Base-by-base conservation (phyloP, 257 asterid genomes). In the Forsythia suspensa region DNA sequence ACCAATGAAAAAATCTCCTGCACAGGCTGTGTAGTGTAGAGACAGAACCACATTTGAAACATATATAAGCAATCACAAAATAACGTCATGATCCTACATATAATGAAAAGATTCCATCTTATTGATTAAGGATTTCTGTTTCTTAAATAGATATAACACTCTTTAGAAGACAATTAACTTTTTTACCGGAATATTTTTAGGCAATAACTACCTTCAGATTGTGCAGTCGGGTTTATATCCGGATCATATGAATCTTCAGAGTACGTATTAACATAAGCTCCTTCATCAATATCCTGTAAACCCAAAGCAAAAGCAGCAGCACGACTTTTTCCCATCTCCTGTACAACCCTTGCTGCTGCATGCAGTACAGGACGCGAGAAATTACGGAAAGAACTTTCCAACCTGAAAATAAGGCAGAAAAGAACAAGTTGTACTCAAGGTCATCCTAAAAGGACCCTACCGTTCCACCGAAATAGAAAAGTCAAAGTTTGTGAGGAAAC, bases 241-340 rank as follows among this genome's bases (percentile, higher is more conserved):
- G 90, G 82, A 84, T 92, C 98, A 77, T 82, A 85, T 51, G 97
- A 86, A 81, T 93, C 99, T 80, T 93, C 97, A 48, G 90, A 81
- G 78, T 81, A 87, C 12, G 92, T 84, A 85, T 91, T 91, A 70
- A 96, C 88, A 80, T 90, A 84, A 81, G 89, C 88, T 83, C 96
- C 98, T 89, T 95, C 99, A 85, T 96, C 98, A 81, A 94, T 88
- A 86, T 96, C 98, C 83, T 92, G 97, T 71, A 92, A 85, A 82
- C 98, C 99, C 75, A 96, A 86, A 36, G 99, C 89, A 82, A 96
- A 92, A 59, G 99, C 97, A 82, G 99, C 99, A 75, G 99, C 99
- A 55, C 97, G 98, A 80, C 97, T 94, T 90, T 90, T 96, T 65
- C 98, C 99, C 96, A 96, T 94, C 89, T 96, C 99, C 88, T 94